phyloP scores from a whole-genome alignment of 2,329 filamentous ascomycete species.

The Cadophora sp. region DNA sequence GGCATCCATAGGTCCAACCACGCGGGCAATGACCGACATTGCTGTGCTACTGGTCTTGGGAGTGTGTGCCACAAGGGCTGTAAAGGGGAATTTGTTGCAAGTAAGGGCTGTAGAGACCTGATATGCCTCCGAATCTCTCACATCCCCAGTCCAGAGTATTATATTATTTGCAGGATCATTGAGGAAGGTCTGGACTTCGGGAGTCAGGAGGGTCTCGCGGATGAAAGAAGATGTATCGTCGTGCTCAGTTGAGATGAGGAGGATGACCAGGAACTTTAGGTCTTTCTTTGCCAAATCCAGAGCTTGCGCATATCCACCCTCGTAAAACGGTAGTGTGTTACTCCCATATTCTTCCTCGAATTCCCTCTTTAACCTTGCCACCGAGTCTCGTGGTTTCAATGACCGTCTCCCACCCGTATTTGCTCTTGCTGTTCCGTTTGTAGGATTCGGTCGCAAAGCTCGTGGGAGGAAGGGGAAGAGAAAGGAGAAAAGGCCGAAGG shows the following conservation, averaged over 20 bases:
- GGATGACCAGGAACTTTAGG: constrained; percentile 87
- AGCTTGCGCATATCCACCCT: constrained; percentile 90
- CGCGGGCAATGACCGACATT: constrained; percentile 87
- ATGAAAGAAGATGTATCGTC: constrained; percentile 88
- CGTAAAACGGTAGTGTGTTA: constrained; percentile 76
- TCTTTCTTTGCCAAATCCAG: constrained; percentile 90
- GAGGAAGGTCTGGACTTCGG: constrained; percentile 76
- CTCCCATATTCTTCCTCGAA: constrained; percentile 93
- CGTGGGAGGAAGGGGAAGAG: constrained; percentile 83
- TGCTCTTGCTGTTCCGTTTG: constrained; percentile 61
- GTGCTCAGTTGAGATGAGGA: constrained; percentile 90
- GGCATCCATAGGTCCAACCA: constrained; percentile 74
- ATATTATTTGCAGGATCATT: constrained; percentile 79
- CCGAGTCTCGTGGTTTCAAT: constrained; percentile 85
- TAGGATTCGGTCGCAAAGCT: constrained; percentile 59
- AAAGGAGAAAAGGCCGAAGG: constrained; percentile 77
- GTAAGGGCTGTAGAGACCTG: constrained; percentile 87
- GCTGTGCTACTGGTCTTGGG: constrained; percentile 82
- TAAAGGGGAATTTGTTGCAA: constrained; percentile 93
- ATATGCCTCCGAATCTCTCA: constrained; percentile 92
- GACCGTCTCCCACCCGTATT: constrained; percentile 75
- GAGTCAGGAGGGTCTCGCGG: constrained; percentile 79
- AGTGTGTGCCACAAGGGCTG: constrained; percentile 84
- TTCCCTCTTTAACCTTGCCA: constrained; percentile 86
- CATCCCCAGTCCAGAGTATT: constrained; percentile 90